A percentile compares a stretch with the other conserved stretches of the same genome.
Conservation (phyloP, 2,329 filamentous ascomycete genomes). For the Xylariaceae sp. region DNA sequence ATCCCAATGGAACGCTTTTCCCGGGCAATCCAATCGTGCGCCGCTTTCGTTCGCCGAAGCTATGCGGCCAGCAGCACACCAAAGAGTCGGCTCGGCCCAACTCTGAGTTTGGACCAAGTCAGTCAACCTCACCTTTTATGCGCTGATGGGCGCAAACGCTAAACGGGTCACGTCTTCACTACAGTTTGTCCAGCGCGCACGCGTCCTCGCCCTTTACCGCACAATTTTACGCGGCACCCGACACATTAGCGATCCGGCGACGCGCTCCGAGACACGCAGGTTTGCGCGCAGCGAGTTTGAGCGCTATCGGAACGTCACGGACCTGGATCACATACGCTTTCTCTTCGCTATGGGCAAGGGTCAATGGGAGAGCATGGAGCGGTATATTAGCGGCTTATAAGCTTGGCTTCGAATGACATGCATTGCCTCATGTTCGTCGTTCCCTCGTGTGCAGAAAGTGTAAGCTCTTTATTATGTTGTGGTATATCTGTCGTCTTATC, state of each 20-base stretch:
- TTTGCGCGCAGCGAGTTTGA: conserved; percentile 59
- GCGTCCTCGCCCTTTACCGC: conserved; percentile 54
- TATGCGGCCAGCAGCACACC: conserved; percentile 32
- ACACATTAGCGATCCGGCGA: conserved; percentile 46
- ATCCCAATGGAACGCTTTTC: conserved; percentile 22
- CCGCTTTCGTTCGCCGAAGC: conserved; percentile 29
- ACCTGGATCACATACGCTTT: conserved; percentile 56
- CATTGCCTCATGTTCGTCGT: not conserved
- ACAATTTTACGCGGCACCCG: conserved; percentile 51
- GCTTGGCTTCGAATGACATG: not conserved
- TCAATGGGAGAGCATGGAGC: conserved; percentile 59
- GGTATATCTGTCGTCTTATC: not conserved
- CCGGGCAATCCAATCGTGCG: conserved; percentile 16
- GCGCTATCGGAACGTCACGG: conserved; percentile 50
- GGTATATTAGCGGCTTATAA: conserved; percentile 48
- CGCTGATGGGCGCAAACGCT: not conserved
- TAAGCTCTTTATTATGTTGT: not conserved
- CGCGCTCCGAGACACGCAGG: conserved; percentile 50
- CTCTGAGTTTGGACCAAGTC: conserved; percentile 57
- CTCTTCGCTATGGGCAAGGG: conserved; percentile 60
- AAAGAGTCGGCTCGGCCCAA: conserved; percentile 37
- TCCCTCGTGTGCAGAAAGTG: not conserved
- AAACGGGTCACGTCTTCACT: not conserved
- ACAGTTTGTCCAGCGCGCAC: conserved; percentile 55
- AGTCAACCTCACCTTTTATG: conserved; percentile 20